Evolutionary conservation across 495 filamentous ascomycete species (phyloP).

Genomic region (Polyplosphaeria fusca): DNA sequence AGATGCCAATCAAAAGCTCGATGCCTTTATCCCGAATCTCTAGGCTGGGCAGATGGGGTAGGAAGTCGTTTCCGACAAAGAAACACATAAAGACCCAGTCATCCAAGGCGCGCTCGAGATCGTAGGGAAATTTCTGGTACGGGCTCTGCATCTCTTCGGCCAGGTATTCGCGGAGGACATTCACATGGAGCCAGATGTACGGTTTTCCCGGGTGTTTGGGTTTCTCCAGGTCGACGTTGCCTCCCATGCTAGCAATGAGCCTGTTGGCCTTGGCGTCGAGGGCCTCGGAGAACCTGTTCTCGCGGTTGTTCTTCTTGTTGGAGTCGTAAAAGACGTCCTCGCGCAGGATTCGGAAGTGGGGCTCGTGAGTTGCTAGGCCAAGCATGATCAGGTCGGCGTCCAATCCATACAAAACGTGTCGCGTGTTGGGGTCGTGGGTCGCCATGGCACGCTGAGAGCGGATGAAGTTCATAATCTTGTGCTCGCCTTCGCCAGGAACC

Average conservation of each 20-base stretch:
- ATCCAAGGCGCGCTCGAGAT: conserved; percentile 93
- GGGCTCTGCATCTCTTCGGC: conserved; percentile 82
- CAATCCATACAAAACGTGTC: conserved; percentile 91
- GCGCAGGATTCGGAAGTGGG: conserved; percentile 92
- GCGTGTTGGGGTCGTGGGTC: conserved; percentile 92
- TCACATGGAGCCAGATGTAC: conserved; percentile 97
- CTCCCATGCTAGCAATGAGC: conserved; percentile 64
- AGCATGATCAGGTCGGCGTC: conserved; percentile 99
- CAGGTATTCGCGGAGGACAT: conserved; percentile 87
- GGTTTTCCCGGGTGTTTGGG: conserved; percentile 82
- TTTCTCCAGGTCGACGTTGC: conserved; percentile 55
- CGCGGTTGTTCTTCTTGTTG: conserved; percentile 74
- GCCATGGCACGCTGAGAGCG: conserved; percentile 87
- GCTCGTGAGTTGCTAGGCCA: conserved; percentile 93
- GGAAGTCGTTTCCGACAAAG: conserved; percentile 98
- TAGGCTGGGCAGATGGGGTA: conserved; percentile 92
- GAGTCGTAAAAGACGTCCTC: conserved; percentile 96
- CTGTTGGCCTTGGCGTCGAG: conserved; percentile 88
- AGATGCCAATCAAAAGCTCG: conserved; percentile 90
- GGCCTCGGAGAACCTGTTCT: too few species aligned
- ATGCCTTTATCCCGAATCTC: conserved; percentile 98
- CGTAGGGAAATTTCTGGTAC: conserved; percentile 72
- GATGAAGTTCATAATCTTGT: conserved; percentile 99
- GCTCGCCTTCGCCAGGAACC: conserved; percentile 95
- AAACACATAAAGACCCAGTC: conserved; percentile 99